Base-by-base conservation (phyloP, 2,329 filamentous ascomycete genomes). In the Lasiodiplodia sp. region DNA sequence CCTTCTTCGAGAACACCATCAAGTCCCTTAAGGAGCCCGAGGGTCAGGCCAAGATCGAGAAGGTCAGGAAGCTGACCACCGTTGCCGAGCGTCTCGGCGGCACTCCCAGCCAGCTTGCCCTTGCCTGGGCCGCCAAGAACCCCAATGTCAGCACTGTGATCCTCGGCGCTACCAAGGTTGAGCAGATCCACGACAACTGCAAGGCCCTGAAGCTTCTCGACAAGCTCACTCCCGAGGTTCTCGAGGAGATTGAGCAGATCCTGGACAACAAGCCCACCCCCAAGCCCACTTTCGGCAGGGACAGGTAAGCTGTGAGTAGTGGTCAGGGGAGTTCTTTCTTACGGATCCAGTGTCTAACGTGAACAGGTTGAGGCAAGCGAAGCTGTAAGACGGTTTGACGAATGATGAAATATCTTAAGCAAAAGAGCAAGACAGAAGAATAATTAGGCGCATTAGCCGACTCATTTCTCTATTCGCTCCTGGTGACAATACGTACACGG, bases 71-170 rank as follows among this genome's bases (percentile, higher is more conserved):
- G 74, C 76, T 86, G 55, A 83, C 82, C n/a, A 78, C 80, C 70
- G 77, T 86, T 65, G 84, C 84, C 7, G 83, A 86, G 75, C 81
- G 78, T 74, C 78, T 86, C 2, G 84, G 81, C 67, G 83, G 79
- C 69, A 84, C 75, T 38, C 81, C 79, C 10, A 77, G 84, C 4
- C 85, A 87, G 69, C 81, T 89, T 8, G 82, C 86, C n/a, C 79
- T 89, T 40, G 87, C 87, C 0, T 89, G 87, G 87, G 81, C 80
- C 58, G 80, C 86, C 34, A 88, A 86, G 79, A 89, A 89, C 75
- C 80, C 82, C 38, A 85, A 88, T 69, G 87, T 89, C 65, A 82
- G 78, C 71, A 86, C 84, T 0, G 85, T 88, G 72, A 88, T 88
- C 65, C 81, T 87, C 10, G 86, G 87, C 53, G 83, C 83, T 4